phyloP scores from a whole-genome alignment of 805 yeast species.

The Kregervanrija fluxuum region DNA sequence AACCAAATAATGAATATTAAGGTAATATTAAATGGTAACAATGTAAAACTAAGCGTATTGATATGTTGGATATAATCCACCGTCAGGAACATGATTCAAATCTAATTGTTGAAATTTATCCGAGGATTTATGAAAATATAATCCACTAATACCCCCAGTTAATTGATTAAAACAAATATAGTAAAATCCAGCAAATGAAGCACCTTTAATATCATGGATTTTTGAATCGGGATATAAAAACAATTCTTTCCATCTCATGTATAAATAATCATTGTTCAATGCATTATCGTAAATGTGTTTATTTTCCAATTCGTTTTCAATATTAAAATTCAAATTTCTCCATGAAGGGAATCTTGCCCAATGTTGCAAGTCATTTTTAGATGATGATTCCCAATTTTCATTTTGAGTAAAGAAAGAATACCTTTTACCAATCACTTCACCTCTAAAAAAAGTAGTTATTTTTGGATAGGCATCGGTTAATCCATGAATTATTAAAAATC shows the following conservation, averaged over 20 bases:
- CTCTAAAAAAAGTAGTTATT: conserved; percentile 65
- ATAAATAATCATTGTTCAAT: conserved; percentile 42
- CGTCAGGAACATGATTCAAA: conserved; percentile 45
- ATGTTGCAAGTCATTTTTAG: conserved; percentile 50
- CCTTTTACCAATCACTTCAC: conserved; percentile 58
- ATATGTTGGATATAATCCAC: conserved; percentile 34
- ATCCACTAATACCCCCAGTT: conserved; percentile 71
- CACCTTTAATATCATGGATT: conserved; percentile 55
- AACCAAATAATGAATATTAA: no score
- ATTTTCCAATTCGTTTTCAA: conserved; percentile 24
- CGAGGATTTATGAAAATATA: conserved; percentile 74
- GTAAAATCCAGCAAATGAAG: conserved; percentile 90
- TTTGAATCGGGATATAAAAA: conserved; percentile 76
- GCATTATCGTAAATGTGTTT: conserved; percentile 19
- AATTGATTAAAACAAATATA: conserved; percentile 75
- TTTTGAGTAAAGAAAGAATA: conserved; percentile 55
- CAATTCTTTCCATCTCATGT: conserved; percentile 94
- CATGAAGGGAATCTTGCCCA: conserved; percentile 47
- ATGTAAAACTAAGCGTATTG: conserved; percentile 12
- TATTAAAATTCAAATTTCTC: conserved; percentile 26
- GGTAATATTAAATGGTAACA: background rate
- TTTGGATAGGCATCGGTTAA: conserved; percentile 55
- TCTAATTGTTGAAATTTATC: conserved; percentile 76
- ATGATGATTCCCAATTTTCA: conserved; percentile 44
- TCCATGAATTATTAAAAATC: conserved; percentile 60